Evolutionary conservation across 306 rosid species (phyloP).

Genomic region (Dalbergia cultrata): DNA sequence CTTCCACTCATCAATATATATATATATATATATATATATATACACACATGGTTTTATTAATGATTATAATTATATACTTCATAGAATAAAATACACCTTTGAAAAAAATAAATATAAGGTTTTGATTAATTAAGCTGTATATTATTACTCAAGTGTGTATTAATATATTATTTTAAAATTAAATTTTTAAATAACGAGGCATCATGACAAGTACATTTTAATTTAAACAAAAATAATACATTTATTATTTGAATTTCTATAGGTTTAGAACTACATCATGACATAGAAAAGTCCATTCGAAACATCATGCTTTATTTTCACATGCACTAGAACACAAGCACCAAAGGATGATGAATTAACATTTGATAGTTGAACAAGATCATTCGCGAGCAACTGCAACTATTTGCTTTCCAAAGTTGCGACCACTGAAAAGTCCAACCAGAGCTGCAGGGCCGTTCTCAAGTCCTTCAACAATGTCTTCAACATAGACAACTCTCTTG

Average conservation of each 20-base stretch:
- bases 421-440: slow-evolving; percentile 48
- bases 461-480: slow-evolving; percentile 54
- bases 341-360: slow-evolving; percentile 24
- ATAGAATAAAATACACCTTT: no score
- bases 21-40: no score
- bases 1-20: no score
- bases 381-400: slow-evolving; percentile 39
- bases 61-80: no score
- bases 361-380: slow-evolving; percentile 11
- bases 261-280: not conserved
- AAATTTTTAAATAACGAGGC: no score
- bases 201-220: not conserved
- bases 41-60: no score
- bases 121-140: no score
- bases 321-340: not conserved
- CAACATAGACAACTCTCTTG: slow-evolving; percentile 45
- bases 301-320: not conserved
- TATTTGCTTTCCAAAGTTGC: slow-evolving; percentile 47
- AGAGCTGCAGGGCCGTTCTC: slow-evolving; percentile 50
- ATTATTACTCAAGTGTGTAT: not conserved
- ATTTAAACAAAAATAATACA: not conserved
- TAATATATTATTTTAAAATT: not conserved
- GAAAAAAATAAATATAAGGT: no score
- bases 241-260: not conserved
- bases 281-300: not conserved